phyloP scores from a whole-genome alignment of 2,329 filamentous ascomycete genomes.

The Ceratocystiopsis minuta region DNA sequence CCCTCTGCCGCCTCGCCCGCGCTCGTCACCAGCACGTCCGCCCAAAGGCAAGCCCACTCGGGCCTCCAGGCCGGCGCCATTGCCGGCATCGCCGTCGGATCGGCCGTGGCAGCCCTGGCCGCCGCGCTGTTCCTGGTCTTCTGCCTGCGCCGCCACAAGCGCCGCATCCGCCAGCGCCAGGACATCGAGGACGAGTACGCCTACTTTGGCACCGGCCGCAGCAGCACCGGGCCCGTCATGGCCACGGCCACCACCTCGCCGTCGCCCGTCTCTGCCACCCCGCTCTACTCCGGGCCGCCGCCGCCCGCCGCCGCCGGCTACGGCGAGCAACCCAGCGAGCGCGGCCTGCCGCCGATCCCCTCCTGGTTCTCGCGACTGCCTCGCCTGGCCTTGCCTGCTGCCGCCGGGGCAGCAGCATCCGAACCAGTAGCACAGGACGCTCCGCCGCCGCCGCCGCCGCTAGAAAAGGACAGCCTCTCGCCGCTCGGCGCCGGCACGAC shows the following conservation, averaged over 20 bases:
- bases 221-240: constrained; percentile 1
- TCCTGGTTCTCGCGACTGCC: constrained; percentile 1
- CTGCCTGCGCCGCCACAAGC: constrained; percentile 1
- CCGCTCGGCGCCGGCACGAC: background rate
- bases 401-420: no score
- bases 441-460: background rate
- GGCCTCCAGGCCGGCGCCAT: constrained; percentile 7
- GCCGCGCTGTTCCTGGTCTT: constrained; percentile 1
- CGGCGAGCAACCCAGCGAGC: background rate
- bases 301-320: constrained; percentile 1
- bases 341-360: constrained; percentile 7
- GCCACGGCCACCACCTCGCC: no score
- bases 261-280: no score
- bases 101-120: constrained; percentile 3
- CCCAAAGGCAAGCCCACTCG: background rate
- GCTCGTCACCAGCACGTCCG: background rate
- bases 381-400: no score
- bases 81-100: constrained; percentile 10
- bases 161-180: background rate
- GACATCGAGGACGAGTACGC: constrained; percentile 13
- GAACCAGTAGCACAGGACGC: no score
- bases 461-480: no score
- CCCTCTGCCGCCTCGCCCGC: background rate
- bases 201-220: constrained; percentile 20
- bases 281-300: constrained; percentile 6